Evolutionary conservation across 257 asterid species (phyloP), one percentile per base, ranked within the genome.

Genomic region (Anisodus acutangulus): DNA sequence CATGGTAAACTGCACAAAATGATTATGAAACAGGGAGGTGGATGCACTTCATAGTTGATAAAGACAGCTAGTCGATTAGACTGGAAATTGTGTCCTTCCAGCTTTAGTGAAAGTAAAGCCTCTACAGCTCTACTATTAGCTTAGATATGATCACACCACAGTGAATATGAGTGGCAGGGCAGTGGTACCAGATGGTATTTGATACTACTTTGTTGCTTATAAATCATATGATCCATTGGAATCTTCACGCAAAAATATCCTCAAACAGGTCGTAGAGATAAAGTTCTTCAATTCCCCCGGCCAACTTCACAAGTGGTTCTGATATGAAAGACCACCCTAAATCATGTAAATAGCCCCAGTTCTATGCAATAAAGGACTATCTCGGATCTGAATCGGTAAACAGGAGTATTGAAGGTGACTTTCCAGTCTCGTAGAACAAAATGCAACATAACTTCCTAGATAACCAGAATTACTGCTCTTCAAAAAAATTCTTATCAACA

Each of bases 261-360:
- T 12, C 81, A 26, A 22, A 63, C 63, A 76, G 26, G 13, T 13
- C 35, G 19, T 12, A 67, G 45, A 67, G 74, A 26, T 31, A 11
- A 37, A 67, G 17, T 3, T 9, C 11, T 67, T 35, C 51, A 37
- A 37, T 37, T 67, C 72, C 72, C 43, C 31, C 71, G 4, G 8
- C 45, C 43, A 31, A 4, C 71, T 64, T 64, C 45, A 64, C 71
- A 26, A 58, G 17, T 58, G 64, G 3, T 66, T 66, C 60, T 74
- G 62, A 49, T 22, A 74, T 26, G 60, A 49, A 26, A 74, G 62
- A 49, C 81, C 62, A 74, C 22, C 80, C 80, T 71, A 72, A 45
- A 72, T 72, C 17, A 19, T 22, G 17, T 22, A 22, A 11, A 49
- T 51, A 49, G 43, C 19, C 62, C 62, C 45, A 19, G 41, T 49